phyloP scores from a whole-genome alignment of 192 early-diverging fungal genomes.

The Dimargaris xerosporica region DNA sequence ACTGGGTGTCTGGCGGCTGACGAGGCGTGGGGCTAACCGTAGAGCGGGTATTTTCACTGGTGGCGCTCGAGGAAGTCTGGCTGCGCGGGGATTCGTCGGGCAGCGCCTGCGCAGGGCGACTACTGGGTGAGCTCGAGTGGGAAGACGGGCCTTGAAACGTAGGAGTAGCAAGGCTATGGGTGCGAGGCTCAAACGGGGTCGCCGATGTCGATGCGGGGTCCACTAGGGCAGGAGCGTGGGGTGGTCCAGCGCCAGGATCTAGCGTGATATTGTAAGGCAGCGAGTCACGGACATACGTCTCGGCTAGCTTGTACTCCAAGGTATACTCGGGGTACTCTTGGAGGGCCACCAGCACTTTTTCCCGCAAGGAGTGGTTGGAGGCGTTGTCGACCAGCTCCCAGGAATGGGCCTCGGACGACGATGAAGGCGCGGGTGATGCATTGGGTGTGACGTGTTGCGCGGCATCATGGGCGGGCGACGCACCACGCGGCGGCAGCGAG shows the following conservation, averaged over 20 bases:
- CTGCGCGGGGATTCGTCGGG: background rate
- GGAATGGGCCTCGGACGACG: background rate
- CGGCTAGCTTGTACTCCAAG: conserved; percentile 2
- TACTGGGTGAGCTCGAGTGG: background rate
- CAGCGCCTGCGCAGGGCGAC: background rate
- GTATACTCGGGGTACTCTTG: background rate
- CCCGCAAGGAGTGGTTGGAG: background rate
- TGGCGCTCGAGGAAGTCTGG: background rate
- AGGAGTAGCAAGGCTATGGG: background rate
- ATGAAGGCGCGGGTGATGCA: background rate
- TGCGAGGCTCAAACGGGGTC: background rate
- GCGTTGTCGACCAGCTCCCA: background rate
- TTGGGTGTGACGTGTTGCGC: too few relatives aligned
- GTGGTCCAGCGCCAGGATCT: background rate
- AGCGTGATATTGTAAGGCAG: conserved; percentile 1
- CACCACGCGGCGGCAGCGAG: background rate
- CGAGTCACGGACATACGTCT: background rate
- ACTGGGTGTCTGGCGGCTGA: background rate
- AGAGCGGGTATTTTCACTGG: background rate
- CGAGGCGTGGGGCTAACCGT: conserved; percentile 6
- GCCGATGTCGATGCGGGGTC: background rate
- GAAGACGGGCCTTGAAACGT: background rate
- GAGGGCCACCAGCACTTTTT: background rate
- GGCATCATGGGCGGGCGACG: too few relatives aligned
- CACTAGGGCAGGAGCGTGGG: background rate